phyloP scores from a whole-genome alignment of 257 asterid genomes.

The Misopates orontium region DNA sequence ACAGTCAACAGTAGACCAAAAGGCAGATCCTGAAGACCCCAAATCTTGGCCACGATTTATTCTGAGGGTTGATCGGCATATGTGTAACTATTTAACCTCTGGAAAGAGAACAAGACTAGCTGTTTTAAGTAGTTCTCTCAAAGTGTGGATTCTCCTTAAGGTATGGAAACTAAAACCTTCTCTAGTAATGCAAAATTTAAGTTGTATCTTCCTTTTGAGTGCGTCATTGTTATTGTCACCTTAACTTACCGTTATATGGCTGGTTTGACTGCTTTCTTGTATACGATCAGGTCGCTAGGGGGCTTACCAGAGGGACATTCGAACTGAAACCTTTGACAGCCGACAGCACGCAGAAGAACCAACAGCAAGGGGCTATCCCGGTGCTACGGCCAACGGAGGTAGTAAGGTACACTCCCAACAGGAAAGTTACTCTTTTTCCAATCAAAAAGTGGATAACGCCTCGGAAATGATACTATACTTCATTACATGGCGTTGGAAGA shows the following conservation, averaged over 20 bases:
- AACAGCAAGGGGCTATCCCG: slow-evolving; percentile 44
- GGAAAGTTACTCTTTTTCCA: slow-evolving; percentile 62
- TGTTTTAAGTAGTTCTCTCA: slow-evolving; percentile 88
- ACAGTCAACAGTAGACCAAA: slow-evolving; percentile 74
- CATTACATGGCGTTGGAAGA: slow-evolving; percentile 18
- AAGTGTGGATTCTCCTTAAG: slow-evolving; percentile 96
- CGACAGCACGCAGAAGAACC: slow-evolving; percentile 37
- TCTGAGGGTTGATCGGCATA: slow-evolving; percentile 82
- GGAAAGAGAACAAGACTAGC: slow-evolving; percentile 93
- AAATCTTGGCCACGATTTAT: slow-evolving; percentile 89
- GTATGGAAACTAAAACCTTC: slow-evolving; percentile 36
- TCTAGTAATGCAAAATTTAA: background rate
- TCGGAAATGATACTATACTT: slow-evolving; percentile 44
- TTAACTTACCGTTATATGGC: no score
- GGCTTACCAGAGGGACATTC: slow-evolving; percentile 74
- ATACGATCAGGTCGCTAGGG: slow-evolving; percentile 75
- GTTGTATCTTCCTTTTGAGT: background rate
- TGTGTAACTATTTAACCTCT: slow-evolving; percentile 87
- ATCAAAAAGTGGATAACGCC: slow-evolving; percentile 66
- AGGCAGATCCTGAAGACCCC: slow-evolving; percentile 73
- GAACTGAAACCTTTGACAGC: slow-evolving; percentile 73
- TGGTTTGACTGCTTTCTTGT: background rate
- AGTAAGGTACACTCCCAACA: slow-evolving; percentile 43
- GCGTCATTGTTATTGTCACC: background rate
- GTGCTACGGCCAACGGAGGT: slow-evolving; percentile 50